Conservation (phyloP, 768 basidiomycete genomes). For the Podaxis sp. region DNA sequence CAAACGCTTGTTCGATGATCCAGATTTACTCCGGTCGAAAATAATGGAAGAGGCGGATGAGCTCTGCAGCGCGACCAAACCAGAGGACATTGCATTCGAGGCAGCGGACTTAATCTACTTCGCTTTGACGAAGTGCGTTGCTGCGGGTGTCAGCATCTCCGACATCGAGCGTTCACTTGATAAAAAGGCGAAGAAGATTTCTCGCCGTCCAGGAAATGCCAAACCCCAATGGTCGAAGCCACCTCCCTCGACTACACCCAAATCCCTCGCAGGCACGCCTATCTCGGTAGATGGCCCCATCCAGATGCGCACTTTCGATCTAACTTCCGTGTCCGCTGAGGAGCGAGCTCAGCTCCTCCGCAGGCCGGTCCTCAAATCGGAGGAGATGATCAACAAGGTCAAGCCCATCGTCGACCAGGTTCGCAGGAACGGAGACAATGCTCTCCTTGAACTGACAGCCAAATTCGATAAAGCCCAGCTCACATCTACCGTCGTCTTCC, state of each 20-base stretch:
- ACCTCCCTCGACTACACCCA: slow-evolving; percentile 14
- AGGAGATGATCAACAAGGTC: slow-evolving; percentile 91
- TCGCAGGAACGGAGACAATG: slow-evolving; percentile 78
- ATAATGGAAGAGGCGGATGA: slow-evolving; percentile 99
- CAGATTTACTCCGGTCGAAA: slow-evolving; percentile 82
- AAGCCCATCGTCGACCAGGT: slow-evolving; percentile 92
- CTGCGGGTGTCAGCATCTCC: slow-evolving; percentile 74
- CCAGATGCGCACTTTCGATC: slow-evolving; percentile 72
- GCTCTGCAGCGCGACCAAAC: slow-evolving; percentile 77
- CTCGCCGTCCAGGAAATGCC: slow-evolving; percentile 85
- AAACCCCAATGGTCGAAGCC: slow-evolving; percentile 72
- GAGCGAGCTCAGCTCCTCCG: slow-evolving; percentile 73
- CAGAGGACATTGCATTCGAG: slow-evolving; percentile 88
- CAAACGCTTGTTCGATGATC: slow-evolving; percentile 77
- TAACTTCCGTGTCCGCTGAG: slow-evolving; percentile 43
- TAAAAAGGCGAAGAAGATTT: slow-evolving; percentile 81
- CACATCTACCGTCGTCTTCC: slow-evolving; percentile 64
- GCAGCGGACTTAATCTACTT: slow-evolving; percentile 96
- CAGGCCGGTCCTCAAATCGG: slow-evolving; percentile 85
- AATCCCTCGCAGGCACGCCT: slow-evolving; percentile 18
- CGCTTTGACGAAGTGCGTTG: slow-evolving; percentile 78
- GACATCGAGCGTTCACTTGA: slow-evolving; percentile 87
- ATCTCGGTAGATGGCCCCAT: slow-evolving; percentile 46
- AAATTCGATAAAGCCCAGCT: slow-evolving; percentile 89
- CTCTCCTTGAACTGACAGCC: slow-evolving; percentile 84